Conservation (phyloP, 495 filamentous ascomycete genomes). For the Hypoxylon subgilvum region DNA sequence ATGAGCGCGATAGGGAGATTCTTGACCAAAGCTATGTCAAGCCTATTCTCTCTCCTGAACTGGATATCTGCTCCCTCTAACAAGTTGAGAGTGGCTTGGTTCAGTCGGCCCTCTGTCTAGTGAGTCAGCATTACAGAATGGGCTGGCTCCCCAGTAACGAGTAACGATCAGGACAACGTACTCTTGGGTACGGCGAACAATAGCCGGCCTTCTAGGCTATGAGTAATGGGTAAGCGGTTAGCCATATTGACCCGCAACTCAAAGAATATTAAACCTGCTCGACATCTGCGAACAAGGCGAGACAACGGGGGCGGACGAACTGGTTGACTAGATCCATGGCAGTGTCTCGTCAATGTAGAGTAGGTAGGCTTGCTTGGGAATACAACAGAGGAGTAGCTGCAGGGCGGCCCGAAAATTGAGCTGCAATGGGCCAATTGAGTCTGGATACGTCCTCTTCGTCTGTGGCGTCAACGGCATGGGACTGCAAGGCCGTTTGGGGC, state of each 20-base stretch:
- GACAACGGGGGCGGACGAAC: conserved; percentile 58
- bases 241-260: conserved; percentile 30
- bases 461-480: not conserved
- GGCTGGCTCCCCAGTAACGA: not conserved
- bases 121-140: conserved; percentile 26
- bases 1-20: conserved; percentile 94
- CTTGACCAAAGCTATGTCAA: conserved; percentile 95
- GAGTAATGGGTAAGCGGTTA: conserved; percentile 43
- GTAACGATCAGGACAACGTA: conserved; percentile 53
- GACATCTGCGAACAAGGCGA: conserved; percentile 7
- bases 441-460: not conserved
- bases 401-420: not conserved
- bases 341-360: conserved; percentile 2
- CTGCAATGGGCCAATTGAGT: conserved; percentile 22
- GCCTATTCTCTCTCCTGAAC: conserved; percentile 88
- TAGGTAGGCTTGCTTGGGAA: not conserved
- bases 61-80: conserved; percentile 93
- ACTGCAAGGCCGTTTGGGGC: no score
- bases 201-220: conserved; percentile 86
- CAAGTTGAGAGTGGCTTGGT: conserved; percentile 83
- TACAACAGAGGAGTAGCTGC: not conserved
- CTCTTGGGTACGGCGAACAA: conserved; percentile 98
- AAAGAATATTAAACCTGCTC: conserved; percentile 5
- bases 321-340: conserved; percentile 85
- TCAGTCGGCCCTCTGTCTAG: conserved; percentile 82